Conservation (phyloP, 2,329 filamentous ascomycete genomes). For the Fusarium sp. region DNA sequence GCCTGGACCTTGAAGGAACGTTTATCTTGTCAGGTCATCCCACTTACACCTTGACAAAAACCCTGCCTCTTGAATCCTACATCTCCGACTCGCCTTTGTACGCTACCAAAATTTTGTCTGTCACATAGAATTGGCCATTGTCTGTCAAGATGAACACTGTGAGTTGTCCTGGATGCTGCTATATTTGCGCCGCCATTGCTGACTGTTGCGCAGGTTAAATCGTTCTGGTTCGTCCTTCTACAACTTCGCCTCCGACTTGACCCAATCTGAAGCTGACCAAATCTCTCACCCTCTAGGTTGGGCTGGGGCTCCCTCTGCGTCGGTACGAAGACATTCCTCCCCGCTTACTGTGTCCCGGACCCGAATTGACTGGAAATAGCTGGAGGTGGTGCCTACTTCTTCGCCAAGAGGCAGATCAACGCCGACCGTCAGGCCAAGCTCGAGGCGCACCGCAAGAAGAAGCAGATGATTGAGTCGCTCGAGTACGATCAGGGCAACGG, state of each 20-base stretch:
- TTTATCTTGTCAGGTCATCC: constrained; percentile 46
- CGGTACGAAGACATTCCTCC: constrained; percentile 65
- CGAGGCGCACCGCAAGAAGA: constrained; percentile 74
- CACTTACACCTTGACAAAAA: constrained; percentile 44
- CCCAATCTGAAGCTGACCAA: constrained; percentile 20
- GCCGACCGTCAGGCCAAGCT: constrained; percentile 82
- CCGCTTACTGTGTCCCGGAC: not conserved
- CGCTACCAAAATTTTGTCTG: constrained; percentile 14
- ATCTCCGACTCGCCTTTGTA: constrained; percentile 23
- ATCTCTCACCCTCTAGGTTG: constrained; percentile 66
- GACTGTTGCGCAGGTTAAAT: constrained; percentile 64
- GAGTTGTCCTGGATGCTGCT: constrained; percentile 43
- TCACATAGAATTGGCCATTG: not conserved
- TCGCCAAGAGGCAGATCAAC: constrained; percentile 95
- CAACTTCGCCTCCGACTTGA: constrained; percentile 11
- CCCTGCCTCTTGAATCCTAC: constrained; percentile 38
- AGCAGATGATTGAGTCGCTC: constrained; percentile 67
- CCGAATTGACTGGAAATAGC: constrained; percentile 62
- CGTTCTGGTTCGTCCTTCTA: constrained; percentile 68
- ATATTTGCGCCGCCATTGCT: constrained; percentile 32
- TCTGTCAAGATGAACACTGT: constrained; percentile 66
- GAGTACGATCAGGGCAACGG: constrained; percentile 60
- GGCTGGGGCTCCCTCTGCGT: constrained; percentile 92
- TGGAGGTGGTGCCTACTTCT: constrained; percentile 92
- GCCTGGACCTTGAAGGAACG: constrained; percentile 36